phyloP scores from a whole-genome alignment of 2,329 filamentous ascomycete genomes.

The Aspergillus awamori region DNA sequence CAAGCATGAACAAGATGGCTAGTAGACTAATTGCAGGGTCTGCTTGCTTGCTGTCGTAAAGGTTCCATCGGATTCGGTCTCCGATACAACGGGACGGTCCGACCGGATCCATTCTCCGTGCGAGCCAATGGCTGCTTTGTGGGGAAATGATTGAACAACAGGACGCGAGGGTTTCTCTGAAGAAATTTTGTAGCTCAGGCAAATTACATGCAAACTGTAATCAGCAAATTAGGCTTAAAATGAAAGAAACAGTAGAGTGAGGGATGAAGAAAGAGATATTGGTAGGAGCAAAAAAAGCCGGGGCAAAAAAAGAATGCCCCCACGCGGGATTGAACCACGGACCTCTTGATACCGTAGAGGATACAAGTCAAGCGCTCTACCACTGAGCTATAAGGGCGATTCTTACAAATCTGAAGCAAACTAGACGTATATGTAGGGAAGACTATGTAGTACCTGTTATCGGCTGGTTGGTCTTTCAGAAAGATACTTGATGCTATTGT shows the following conservation, averaged over 20 bases:
- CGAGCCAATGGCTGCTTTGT: not conserved
- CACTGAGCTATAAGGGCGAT: not conserved
- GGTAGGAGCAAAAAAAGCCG: too few relatives aligned
- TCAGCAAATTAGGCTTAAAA: too few relatives aligned
- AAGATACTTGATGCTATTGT: too few relatives aligned
- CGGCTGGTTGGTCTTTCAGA: too few relatives aligned
- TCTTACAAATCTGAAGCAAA: not conserved
- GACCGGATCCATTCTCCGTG: not conserved
- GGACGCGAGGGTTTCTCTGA: not conserved
- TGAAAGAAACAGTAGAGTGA: too few relatives aligned
- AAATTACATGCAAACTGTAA: too few relatives aligned
- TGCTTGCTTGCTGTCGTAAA: too few relatives aligned
- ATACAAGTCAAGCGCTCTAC: conserved; percentile 1
- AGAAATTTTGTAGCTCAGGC: not conserved
- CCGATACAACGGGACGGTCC: not conserved
- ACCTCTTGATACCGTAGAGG: not conserved
- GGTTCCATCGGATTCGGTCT: not conserved
- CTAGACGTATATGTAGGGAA: not conserved
- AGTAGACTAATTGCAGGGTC: too few relatives aligned
- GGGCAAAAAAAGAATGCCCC: not conserved
- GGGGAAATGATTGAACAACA: not conserved
- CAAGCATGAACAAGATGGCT: too few relatives aligned
- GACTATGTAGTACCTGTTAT: too few relatives aligned
- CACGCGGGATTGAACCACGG: conserved; percentile 1
- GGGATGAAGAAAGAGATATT: not conserved